phyloP scores from a whole-genome alignment of 768 basidiomycete genomes.

The Exsudoporus frostii region DNA sequence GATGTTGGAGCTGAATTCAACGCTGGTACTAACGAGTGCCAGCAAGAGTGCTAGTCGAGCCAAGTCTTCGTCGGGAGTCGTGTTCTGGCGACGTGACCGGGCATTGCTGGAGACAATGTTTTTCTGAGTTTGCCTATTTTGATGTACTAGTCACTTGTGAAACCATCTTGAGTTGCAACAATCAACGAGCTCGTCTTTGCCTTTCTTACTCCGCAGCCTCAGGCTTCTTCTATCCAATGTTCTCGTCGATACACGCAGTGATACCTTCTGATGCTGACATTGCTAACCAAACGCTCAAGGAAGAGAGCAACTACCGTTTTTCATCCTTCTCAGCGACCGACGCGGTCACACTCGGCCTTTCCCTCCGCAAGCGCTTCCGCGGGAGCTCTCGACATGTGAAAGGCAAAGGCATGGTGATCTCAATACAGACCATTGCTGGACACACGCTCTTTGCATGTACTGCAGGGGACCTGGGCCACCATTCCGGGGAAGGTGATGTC shows the following conservation, averaged over 20 bases:
- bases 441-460: conserved; percentile 81
- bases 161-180: background rate
- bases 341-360: conserved; percentile 76
- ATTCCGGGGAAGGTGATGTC: conserved; percentile 67
- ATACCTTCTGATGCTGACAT: conserved; percentile 69
- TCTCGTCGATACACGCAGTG: conserved; percentile 59
- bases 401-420: conserved; percentile 79
- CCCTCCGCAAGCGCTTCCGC: conserved; percentile 81
- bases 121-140: too few relatives aligned
- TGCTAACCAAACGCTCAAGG: conserved; percentile 64
- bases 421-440: conserved; percentile 75
- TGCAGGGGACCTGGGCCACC: conserved; percentile 73
- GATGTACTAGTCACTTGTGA: background rate
- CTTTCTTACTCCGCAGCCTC: conserved; percentile 11
- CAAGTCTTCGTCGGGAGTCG: too few relatives aligned
- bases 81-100: background rate
- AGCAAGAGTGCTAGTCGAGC: background rate
- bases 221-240: conserved; percentile 40
- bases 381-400: conserved; percentile 65
- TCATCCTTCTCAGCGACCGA: conserved; percentile 71
- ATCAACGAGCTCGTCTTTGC: background rate
- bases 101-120: background rate
- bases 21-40: background rate
- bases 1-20: background rate
- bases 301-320: conserved; percentile 71